Conservation (phyloP, 768 basidiomycete genomes). For the Termitomyces sp. region DNA sequence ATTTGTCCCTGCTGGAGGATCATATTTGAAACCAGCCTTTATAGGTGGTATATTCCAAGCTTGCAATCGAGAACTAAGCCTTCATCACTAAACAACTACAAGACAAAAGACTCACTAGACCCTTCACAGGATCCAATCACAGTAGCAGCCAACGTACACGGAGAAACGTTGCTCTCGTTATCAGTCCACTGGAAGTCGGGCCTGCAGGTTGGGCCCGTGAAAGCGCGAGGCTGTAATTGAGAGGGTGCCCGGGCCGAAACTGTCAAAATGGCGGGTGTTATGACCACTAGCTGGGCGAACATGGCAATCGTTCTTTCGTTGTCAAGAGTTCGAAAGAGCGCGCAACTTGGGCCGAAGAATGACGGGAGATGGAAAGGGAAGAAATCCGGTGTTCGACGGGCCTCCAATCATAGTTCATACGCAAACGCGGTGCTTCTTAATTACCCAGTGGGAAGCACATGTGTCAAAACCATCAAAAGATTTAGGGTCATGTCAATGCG, state of each 20-base stretch:
- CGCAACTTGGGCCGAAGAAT: neutral
- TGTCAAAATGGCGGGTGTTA: neutral
- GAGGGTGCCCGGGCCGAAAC: neutral
- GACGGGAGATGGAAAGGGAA: neutral
- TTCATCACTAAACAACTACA: neutral
- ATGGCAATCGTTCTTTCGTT: neutral
- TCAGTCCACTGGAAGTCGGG: slow-evolving; percentile 32
- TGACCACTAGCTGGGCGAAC: neutral
- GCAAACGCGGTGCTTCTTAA: neutral
- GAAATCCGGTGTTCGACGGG: neutral
- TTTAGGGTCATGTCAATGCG: neutral
- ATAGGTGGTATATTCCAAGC: slow-evolving; percentile 25
- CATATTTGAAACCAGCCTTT: neutral
- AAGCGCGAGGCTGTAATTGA: slow-evolving; percentile 5
- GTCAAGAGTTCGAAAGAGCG: neutral
- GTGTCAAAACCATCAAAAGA: neutral
- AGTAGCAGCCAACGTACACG: slow-evolving; percentile 31
- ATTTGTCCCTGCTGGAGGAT: neutral
- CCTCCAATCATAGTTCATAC: slow-evolving; percentile 1
- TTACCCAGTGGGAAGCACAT: neutral
- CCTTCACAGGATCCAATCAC: slow-evolving; percentile 30
- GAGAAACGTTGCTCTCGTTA: slow-evolving; percentile 23
- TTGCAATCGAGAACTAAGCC: slow-evolving; percentile 5
- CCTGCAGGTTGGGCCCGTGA: slow-evolving; percentile 23
- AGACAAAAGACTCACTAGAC: slow-evolving; percentile 26